These are phyloP conservation scores for Geosmithia putterillii DNA, from an alignment of 2,329 filamentous ascomycete species.

Conservation along the genomic window DNA sequence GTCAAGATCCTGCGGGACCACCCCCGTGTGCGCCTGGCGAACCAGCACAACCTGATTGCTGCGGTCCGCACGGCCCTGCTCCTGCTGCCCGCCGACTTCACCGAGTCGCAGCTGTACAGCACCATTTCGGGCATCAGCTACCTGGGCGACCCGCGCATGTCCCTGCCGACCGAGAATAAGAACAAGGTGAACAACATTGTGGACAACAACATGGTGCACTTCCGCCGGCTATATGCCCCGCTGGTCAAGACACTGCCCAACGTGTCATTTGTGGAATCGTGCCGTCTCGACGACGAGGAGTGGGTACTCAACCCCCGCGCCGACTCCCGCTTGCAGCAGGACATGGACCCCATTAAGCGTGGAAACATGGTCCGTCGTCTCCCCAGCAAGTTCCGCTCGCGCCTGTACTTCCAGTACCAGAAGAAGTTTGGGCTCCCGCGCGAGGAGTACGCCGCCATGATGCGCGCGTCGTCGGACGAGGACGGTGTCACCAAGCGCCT, in stretches of 20 bases:
- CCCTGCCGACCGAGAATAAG: conserved; percentile 77
- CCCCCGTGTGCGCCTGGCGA: conserved; percentile 79
- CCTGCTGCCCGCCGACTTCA: conserved; percentile 72
- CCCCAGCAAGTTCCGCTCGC: conserved; percentile 74
- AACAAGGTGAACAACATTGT: conserved; percentile 93
- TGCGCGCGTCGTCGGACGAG: conserved; percentile 56
- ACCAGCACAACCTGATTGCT: conserved; percentile 90
- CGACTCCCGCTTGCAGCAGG: conserved; percentile 64
- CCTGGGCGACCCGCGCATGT: conserved; percentile 92
- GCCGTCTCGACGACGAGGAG: conserved; percentile 21
- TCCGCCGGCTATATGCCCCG: conserved; percentile 81
- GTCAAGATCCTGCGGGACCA: conserved; percentile 96
- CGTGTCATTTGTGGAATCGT: conserved; percentile 56
- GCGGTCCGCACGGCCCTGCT: conserved; percentile 83
- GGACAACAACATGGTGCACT: conserved; percentile 78
- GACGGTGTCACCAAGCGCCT: conserved; percentile 60
- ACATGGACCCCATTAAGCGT: conserved; percentile 83
- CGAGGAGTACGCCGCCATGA: conserved; percentile 73
- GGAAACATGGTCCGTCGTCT: conserved; percentile 94
- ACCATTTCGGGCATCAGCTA: conserved; percentile 91
- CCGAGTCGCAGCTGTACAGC: conserved; percentile 76
- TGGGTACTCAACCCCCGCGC: conserved; percentile 32
- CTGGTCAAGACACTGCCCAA: conserved; percentile 87
- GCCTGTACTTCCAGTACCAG: conserved; percentile 91
- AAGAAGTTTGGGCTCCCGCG: conserved; percentile 78